Conservation (phyloP, 2,329 filamentous ascomycete genomes). For the Aureobasidium sp. region DNA sequence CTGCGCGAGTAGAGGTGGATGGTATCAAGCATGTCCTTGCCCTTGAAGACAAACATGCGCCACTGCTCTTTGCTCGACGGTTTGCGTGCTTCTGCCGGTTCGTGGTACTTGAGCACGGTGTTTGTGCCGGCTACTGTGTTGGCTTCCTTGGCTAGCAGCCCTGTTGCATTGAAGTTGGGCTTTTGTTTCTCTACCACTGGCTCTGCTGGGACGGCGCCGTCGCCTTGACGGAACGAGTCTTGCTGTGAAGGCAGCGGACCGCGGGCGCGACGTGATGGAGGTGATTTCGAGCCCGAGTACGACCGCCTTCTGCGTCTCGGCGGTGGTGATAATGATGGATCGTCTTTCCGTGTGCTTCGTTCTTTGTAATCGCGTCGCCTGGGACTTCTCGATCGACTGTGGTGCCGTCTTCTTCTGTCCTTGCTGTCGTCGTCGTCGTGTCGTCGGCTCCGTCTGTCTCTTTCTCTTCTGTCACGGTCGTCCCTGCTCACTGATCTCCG, state of each 20-base stretch:
- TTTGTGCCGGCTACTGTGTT: constrained; percentile 72
- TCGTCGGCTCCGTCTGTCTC: constrained; percentile 7
- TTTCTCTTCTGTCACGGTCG: constrained; percentile 5
- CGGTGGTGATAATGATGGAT: neutral
- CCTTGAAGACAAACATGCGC: constrained; percentile 93
- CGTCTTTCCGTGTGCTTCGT: constrained; percentile 4
- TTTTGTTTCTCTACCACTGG: constrained; percentile 62
- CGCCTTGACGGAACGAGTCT: constrained; percentile 33
- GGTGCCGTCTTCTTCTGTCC: constrained; percentile 7
- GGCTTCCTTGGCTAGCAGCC: constrained; percentile 77
- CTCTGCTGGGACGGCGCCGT: constrained; percentile 26
- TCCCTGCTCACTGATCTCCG: constrained; percentile 7
- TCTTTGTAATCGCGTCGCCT: constrained; percentile 5
- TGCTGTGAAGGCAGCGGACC: constrained; percentile 42
- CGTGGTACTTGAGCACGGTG: constrained; percentile 89
- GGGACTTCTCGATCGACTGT: constrained; percentile 12
- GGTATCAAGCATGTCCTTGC: constrained; percentile 70
- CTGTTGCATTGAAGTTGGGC: constrained; percentile 76
- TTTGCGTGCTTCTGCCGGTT: constrained; percentile 87
- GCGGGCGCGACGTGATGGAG: constrained; percentile 36
- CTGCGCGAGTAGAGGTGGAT: constrained; percentile 68
- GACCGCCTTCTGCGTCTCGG: constrained; percentile 18
- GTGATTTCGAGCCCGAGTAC: constrained; percentile 32
- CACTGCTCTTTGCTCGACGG: constrained; percentile 71
- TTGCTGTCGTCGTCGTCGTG: neutral